Base-by-base conservation (phyloP, 805 yeast species). In the Myxozyma vanderwaltii region DNA sequence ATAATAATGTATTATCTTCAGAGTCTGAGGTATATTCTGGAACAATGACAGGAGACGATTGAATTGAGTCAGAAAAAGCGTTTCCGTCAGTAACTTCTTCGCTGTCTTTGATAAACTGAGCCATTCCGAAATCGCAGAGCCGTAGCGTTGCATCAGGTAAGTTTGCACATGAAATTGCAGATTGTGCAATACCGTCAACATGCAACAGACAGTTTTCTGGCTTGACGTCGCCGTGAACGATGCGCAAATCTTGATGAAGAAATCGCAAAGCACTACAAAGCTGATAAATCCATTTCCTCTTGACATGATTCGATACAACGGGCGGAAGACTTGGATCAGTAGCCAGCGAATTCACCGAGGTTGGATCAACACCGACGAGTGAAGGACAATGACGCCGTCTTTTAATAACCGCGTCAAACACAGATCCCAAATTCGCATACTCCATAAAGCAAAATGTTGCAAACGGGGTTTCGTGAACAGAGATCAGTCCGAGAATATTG, bases 111-210 rank as follows among this genome's bases (percentile, higher is more conserved):
- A 41, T 41, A 51, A 67, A 70, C 39, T 76, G 75, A 50, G 83
- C 77, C 95, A 91, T 89, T 4, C 98, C 98, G 75, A 91, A 91
- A 73, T 91, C 98, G 74, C 97, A 89, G 5, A 91, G 70, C 26
- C 86, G 70, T 63, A 89, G 77, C 8, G 36, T 21, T 5, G 65
- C 61, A 26, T 51, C 48, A 2, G 13, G 6, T 23, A 59, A 19
- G 10, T 44, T 24, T 21, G 31, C 6, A 15, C 41, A 24, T 19
- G 41, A 17, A 47, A 12, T 17, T 15, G 36, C n/a, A 21, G 49
- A 29, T 3, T 17, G 19, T 8, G 40, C 17, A 27, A 13, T 51
- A 4, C 64, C 63, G 48, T 66, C 65, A 21, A 76, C 74, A 61
- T 85, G 85, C 27, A 89, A 71, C 45, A 89, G 74, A 61, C 92